Base-by-base conservation (phyloP, 768 basidiomycete species). In the Kwoniella bestiolae region DNA sequence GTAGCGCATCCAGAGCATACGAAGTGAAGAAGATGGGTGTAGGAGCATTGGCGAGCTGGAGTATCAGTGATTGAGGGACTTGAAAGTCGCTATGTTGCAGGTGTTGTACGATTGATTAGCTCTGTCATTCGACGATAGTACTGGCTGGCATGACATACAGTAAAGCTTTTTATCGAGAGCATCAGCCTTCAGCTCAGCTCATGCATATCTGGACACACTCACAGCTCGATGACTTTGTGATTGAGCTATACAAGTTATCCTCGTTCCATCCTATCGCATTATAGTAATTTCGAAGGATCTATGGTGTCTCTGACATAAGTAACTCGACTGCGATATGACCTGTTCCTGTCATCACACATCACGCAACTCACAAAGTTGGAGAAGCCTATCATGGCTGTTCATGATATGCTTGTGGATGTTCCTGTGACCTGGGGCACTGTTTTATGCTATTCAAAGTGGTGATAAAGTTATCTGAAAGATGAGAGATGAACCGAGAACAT, bases 201-300 rank as follows among this genome's bases (percentile, higher is more conserved):
- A 7, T 34, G 29, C 14, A 32, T 14, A 31, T 8, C 2, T 56
- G 60, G 61, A n/a, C 18, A 25, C 16, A 73, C 79, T 32, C 65
- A 95, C 93, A 91, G 82, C 86, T 89, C 1, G 94, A 95, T 35
- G 92, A 91, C 60, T 91, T 87, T 0, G 92, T 96, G 47, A 98
- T 74, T 70, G 94, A 92, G 2, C 90, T 87, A 75, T 92, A 97
- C 23, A 95, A 84, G 75, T 95, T 95, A 81, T 97, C 94, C 78
- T 95, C 92, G 73, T 93, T 94, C 95, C 95, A 98, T 67, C 92
- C 91, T 32, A 92, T 96, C n/a, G 88, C 88, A 70, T 87, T 86
- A 84, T 92, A 94, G 82, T 95, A 97, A 79, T 86, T 89, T 68
- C 90, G 89, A 38, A 97, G 84, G 62, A 97, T 73, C 44, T 78